Evolutionary conservation across 2,329 filamentous ascomycete genomes (phyloP).

Genomic region (Cladorrhinum sp.): DNA sequence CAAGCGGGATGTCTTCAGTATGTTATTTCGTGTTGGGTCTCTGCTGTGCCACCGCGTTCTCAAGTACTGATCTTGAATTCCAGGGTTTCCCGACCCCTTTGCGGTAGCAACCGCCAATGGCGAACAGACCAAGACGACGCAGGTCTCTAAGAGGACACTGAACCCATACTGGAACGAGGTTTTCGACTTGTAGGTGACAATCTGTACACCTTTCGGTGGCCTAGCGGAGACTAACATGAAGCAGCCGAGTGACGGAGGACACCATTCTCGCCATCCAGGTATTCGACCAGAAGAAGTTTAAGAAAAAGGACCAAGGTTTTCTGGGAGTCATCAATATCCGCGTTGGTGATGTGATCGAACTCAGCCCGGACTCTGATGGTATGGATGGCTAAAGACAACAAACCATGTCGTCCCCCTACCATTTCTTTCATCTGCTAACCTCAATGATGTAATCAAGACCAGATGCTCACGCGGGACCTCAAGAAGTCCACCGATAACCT

Average conservation of each 20-base stretch:
- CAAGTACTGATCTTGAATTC: slow-evolving; percentile 27
- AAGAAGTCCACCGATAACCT: slow-evolving; percentile 98
- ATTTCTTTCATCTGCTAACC: slow-evolving; percentile 22
- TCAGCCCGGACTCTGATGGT: slow-evolving; percentile 90
- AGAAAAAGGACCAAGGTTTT: slow-evolving; percentile 99
- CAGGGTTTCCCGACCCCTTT: slow-evolving; percentile 96
- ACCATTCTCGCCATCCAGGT: slow-evolving; percentile 97
- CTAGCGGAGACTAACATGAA: slow-evolving; percentile 18
- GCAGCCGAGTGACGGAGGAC: slow-evolving; percentile 84
- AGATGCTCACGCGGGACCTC: slow-evolving; percentile 96
- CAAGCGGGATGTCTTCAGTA: slow-evolving; percentile 99
- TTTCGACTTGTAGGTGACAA: slow-evolving; percentile 81
- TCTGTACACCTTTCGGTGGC: neutral
- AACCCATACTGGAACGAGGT: slow-evolving; percentile 99
- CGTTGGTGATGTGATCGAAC: slow-evolving; percentile 89
- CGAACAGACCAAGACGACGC: slow-evolving; percentile 97
- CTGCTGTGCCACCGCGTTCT: slow-evolving; percentile 5
- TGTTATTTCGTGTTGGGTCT: slow-evolving; percentile 39
- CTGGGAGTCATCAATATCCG: slow-evolving; percentile 96
- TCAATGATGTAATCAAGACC: slow-evolving; percentile 57
- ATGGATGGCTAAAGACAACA: slow-evolving; percentile 23
- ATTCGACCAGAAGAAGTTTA: slow-evolving; percentile 99
- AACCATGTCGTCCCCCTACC: slow-evolving; percentile 9
- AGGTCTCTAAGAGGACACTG: slow-evolving; percentile 92
- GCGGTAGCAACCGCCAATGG: slow-evolving; percentile 95